Percentiles rank a stretch among this genome's conserved stretches.
Evolutionary conservation across 2,329 filamentous ascomycete species (phyloP).

Genomic region (Teratosphaeria destructans): DNA sequence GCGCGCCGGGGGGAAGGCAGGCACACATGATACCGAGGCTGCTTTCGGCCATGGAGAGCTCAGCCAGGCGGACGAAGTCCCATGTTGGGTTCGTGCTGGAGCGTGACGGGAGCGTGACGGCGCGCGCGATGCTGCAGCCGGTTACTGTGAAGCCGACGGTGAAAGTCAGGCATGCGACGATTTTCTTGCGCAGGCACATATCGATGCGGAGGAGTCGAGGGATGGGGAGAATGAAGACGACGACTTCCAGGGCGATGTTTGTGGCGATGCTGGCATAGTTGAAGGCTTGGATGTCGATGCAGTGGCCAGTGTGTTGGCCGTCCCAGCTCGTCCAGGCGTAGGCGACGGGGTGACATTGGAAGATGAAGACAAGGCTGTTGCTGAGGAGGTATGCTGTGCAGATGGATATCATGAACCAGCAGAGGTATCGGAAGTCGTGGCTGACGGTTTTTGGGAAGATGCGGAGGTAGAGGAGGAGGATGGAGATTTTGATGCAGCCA

Average conservation of each 20-base stretch:
- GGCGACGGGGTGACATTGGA: slow-evolving; percentile 3
- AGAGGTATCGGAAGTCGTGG: slow-evolving; percentile 1
- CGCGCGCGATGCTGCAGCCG: slow-evolving; percentile 1
- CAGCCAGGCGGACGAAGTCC: slow-evolving; percentile 1
- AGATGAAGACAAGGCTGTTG: not conserved
- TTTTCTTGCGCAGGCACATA: slow-evolving; percentile 8
- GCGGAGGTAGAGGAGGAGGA: slow-evolving; percentile 7
- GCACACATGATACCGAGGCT: slow-evolving; percentile 4
- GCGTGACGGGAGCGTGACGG: slow-evolving; percentile 1
- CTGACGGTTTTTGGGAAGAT: slow-evolving; percentile 3
- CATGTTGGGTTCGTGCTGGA: slow-evolving; percentile 1
- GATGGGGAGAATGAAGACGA: slow-evolving; percentile 14
- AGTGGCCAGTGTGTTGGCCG: slow-evolving; percentile 6
- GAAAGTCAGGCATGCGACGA: slow-evolving; percentile 13
- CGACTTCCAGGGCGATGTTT: slow-evolving; percentile 14
- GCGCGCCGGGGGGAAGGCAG: slow-evolving; percentile 2
- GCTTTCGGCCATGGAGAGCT: slow-evolving; percentile 1
- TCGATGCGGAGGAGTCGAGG: slow-evolving; percentile 5
- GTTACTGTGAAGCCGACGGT: slow-evolving; percentile 6
- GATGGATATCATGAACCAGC: slow-evolving; percentile 1
- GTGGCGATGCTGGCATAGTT: slow-evolving; percentile 10
- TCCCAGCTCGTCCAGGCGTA: slow-evolving; percentile 2
- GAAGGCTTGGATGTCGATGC: slow-evolving; percentile 11
- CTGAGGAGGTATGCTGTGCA: not conserved
- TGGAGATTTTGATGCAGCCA: slow-evolving; percentile 3